Percentiles rank a stretch among this genome's conserved stretches.
Evolutionary conservation across 2,329 filamentous ascomycete genomes (phyloP).

Genomic region (Dactylellina sp.): DNA sequence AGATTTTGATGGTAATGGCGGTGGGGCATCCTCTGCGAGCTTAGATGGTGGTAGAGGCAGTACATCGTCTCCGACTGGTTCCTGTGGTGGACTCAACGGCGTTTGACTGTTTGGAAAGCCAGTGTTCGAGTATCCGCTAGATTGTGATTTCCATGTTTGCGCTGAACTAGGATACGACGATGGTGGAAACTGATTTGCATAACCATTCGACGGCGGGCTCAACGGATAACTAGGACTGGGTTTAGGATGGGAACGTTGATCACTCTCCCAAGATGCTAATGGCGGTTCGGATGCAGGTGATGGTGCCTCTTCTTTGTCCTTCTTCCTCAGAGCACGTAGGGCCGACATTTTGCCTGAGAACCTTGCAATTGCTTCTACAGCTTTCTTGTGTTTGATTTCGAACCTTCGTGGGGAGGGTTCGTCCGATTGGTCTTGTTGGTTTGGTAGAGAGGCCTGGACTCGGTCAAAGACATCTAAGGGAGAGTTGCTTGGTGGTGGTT

Average conservation of each 20-base stretch:
- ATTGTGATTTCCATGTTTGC: conserved; percentile 28
- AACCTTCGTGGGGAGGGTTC: conserved; percentile 42
- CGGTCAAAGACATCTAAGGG: conserved; percentile 39
- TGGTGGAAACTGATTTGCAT: conserved; percentile 10
- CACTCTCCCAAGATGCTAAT: conserved; percentile 47
- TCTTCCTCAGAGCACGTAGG: conserved; percentile 33
- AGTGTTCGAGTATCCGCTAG: conserved; percentile 25
- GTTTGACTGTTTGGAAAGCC: conserved; percentile 27
- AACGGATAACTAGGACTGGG: conserved; percentile 11
- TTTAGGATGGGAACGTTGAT: conserved; percentile 34
- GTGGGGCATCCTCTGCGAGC: conserved; percentile 28
- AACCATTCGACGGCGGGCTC: conserved; percentile 33
- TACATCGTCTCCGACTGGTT: conserved; percentile 33
- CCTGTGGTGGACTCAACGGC: conserved; percentile 38
- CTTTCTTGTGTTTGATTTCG: conserved; percentile 50
- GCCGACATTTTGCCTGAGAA: conserved; percentile 53
- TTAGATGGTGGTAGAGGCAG: conserved; percentile 23
- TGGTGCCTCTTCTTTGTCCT: conserved; percentile 39
- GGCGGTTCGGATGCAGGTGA: conserved; percentile 33
- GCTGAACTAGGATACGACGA: conserved; percentile 19
- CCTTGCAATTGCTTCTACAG: conserved; percentile 51
- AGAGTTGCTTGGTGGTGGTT: conserved; percentile 12
- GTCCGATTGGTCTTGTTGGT: conserved; percentile 37
- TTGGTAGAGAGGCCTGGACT: conserved; percentile 31
- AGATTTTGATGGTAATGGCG: conserved; percentile 35